Conservation (phyloP, 352 stramenopile species). For the Globisporangium mamillatum region DNA sequence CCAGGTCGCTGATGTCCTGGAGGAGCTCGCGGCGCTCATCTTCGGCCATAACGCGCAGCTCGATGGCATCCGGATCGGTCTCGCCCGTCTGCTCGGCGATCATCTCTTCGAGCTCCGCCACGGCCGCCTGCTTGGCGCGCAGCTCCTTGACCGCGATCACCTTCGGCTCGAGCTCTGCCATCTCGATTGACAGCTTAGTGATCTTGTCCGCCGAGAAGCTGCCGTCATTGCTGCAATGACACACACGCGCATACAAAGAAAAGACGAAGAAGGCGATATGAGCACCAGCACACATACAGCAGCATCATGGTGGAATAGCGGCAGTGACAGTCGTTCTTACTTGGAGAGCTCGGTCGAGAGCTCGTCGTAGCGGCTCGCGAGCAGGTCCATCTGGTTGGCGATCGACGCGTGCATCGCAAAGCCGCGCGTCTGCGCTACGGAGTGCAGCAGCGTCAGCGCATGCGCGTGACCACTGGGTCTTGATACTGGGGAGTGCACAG, state of each 20-base stretch:
- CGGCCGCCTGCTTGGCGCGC: constrained; percentile 87
- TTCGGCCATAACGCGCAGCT: constrained; percentile 72
- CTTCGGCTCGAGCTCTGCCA: constrained; percentile 77
- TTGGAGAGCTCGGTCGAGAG: constrained; percentile 58
- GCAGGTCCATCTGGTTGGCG: constrained; percentile 62
- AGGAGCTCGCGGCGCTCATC: constrained; percentile 70
- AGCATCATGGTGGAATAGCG: not conserved
- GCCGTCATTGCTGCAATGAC: constrained; percentile 55
- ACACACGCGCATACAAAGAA: constrained; percentile 4
- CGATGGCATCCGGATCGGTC: constrained; percentile 47
- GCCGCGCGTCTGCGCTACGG: constrained; percentile 16
- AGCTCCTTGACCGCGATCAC: constrained; percentile 66
- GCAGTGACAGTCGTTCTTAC: constrained; percentile 23
- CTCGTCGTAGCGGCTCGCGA: constrained; percentile 63
- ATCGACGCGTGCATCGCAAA: constrained; percentile 79
- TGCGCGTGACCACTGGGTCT: not conserved
- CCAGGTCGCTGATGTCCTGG: constrained; percentile 46
- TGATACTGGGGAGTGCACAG: not conserved
- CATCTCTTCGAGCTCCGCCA: constrained; percentile 89
- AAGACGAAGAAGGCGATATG: constrained; percentile 6
- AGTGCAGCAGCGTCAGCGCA: constrained; percentile 1
- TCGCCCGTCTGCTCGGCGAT: constrained; percentile 51
- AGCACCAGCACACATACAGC: not conserved
- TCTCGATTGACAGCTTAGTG: constrained; percentile 82
- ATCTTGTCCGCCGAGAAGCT: constrained; percentile 71